Evolutionary conservation across 2,329 filamentous ascomycete species (phyloP), one percentile per base, ranked within the genome.

Genomic region (Beauveria sp.): DNA sequence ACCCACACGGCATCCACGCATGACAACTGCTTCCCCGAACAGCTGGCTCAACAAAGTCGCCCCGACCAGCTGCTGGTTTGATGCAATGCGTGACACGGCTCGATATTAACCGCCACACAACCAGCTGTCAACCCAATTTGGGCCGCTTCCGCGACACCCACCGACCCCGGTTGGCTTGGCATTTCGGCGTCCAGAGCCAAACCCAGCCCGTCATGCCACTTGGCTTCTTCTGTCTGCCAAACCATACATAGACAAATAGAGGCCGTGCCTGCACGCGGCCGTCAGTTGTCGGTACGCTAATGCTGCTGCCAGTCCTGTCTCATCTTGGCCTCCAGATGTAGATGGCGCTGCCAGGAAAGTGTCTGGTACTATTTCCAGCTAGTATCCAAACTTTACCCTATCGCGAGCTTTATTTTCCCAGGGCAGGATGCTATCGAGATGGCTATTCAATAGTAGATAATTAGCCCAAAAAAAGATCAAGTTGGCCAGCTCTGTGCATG

Each of bases 41-140:
- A 60, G 48, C 49, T 51, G 57, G 57, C 57, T 60, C 57, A 46
- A 45, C 57, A 60, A 60, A 6, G 18, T 22, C 31, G 16, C 55
- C 46, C 43, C 28, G 26, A 28, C 28, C 55, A 18, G 26, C 18
- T 45, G 26, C 28, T 28, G 26, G 43, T 20, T 49, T 14, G 24
- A 52, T 50, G 49, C 14, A 8, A 45, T 60, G 49, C 58, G 43
- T 46, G 49, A 53, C 58, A 53, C 50, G 49, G 40, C 14, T 54
- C 50, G 58, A 60, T 53, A 60, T 54, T 60, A 54, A 48, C 42
- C 53, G 20, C 58, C 58, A 60, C 58, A 60, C 58, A 22, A 51
- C 56, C 46, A 59, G 49, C 58, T 60, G 58, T 60, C 58, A 60
- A 60, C 28, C 28, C 42, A 48, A 54, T 38, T 43, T 60, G 43